These are phyloP conservation scores for Pestalotiopsis fici DNA, from an alignment of 2,329 filamentous ascomycete species.

Conservation along the genomic window DNA sequence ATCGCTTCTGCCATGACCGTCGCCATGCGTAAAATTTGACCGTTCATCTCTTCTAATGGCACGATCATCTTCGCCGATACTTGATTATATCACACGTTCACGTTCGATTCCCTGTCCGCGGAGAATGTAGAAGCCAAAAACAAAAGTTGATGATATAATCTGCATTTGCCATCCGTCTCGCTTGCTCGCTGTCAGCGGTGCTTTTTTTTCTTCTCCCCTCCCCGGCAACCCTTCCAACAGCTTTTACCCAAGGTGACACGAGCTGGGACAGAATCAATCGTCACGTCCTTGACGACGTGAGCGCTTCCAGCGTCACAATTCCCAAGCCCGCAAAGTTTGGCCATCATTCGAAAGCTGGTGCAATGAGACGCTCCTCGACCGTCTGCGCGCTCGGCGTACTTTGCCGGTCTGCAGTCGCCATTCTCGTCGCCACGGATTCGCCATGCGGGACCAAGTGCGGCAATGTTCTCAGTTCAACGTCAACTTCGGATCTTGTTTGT, in stretches of 20 bases:
- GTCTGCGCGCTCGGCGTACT: constrained; percentile 18
- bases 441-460: constrained; percentile 53
- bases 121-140: background rate
- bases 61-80: background rate
- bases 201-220: background rate
- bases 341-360: background rate
- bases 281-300: constrained; percentile 11
- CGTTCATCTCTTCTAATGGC: background rate
- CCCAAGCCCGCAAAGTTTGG: background rate
- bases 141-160: background rate
- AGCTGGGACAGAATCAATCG: background rate
- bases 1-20: background rate
- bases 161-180: background rate
- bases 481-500: constrained; percentile 50
- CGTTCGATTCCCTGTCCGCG: background rate
- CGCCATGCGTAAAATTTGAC: background rate
- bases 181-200: background rate
- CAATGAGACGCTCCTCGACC: constrained; percentile 17
- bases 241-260: background rate
- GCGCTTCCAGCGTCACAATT: constrained; percentile 5
- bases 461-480: constrained; percentile 50
- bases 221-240: background rate
- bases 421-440: constrained; percentile 49
- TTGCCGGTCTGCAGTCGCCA: constrained; percentile 23
- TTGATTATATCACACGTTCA: background rate